A percentile compares a stretch with the other conserved stretches of the same genome.
Conservation (phyloP, 176 grass and related monocot species). For the Oryza meyeriana region DNA sequence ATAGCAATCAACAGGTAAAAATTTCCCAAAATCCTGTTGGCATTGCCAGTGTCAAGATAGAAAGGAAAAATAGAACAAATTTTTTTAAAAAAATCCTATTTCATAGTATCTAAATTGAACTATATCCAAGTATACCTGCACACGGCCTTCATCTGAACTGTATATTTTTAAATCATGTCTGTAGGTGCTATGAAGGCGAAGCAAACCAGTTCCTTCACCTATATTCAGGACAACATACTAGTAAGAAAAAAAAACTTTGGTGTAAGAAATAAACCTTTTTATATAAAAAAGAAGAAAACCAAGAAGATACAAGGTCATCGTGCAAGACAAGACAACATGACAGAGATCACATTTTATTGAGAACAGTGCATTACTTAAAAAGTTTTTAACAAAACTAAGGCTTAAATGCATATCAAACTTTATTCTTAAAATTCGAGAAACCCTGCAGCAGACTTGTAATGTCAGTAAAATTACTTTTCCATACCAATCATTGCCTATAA, state of each 20-base stretch:
- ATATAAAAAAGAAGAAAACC: background rate
- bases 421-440: slow-evolving; percentile 13
- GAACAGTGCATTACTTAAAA: background rate
- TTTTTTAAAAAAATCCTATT: background rate
- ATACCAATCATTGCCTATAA: background rate
- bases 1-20: background rate
- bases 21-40: background rate
- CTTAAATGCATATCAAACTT: background rate
- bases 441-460: background rate
- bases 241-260: slow-evolving; percentile 1
- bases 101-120: background rate
- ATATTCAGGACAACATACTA: slow-evolving; percentile 13
- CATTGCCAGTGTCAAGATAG: background rate
- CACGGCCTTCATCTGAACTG: slow-evolving; percentile 97
- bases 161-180: slow-evolving; percentile 99
- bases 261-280: slow-evolving; percentile 8
- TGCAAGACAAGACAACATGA: slow-evolving; percentile 11
- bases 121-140: slow-evolving; percentile 65
- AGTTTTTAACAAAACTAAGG: background rate
- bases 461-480: background rate
- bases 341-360: background rate
- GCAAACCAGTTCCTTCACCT: slow-evolving; percentile 98
- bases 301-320: background rate
- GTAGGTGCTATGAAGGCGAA: slow-evolving; percentile 99
- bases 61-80: background rate